Conservation (phyloP, 1,139 yeast species). For the Blastobotrys ciferrii region DNA sequence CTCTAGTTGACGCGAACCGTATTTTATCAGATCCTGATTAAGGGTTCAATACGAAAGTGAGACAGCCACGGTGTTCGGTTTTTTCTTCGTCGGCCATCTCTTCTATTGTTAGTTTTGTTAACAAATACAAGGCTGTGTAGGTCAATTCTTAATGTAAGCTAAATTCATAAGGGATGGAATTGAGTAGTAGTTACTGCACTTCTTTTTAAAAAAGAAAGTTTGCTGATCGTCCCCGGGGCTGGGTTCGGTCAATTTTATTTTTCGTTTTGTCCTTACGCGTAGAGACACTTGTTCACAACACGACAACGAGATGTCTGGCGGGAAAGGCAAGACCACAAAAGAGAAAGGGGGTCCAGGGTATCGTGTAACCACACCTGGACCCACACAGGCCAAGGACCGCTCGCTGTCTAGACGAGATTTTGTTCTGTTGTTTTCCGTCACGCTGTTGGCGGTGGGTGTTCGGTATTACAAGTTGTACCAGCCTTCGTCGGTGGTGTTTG, state of each 20-base stretch:
- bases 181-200: not conserved
- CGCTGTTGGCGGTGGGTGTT: constrained; percentile 53
- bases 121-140: too few relatives aligned
- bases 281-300: not conserved
- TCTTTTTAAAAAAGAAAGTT: not conserved
- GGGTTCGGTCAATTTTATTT: not conserved
- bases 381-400: constrained; percentile 37
- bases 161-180: too few relatives aligned
- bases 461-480: constrained; percentile 60
- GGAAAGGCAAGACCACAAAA: constrained; percentile 15
- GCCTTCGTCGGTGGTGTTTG: constrained; percentile 87
- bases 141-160: too few relatives aligned
- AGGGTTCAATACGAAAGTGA: too few relatives aligned
- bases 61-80: not conserved
- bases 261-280: not conserved
- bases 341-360: constrained; percentile 29
- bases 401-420: constrained; percentile 29
- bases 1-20: too few relatives aligned
- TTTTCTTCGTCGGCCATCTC: not conserved
- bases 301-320: not conserved
- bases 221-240: not conserved
- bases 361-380: constrained; percentile 46
- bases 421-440: constrained; percentile 46
- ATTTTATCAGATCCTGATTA: too few relatives aligned
- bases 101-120: too few relatives aligned